Percentiles rank a stretch among this genome's conserved stretches.
Conservation (phyloP, 345 rosid species). For the Eucalyptus coolabah region DNA sequence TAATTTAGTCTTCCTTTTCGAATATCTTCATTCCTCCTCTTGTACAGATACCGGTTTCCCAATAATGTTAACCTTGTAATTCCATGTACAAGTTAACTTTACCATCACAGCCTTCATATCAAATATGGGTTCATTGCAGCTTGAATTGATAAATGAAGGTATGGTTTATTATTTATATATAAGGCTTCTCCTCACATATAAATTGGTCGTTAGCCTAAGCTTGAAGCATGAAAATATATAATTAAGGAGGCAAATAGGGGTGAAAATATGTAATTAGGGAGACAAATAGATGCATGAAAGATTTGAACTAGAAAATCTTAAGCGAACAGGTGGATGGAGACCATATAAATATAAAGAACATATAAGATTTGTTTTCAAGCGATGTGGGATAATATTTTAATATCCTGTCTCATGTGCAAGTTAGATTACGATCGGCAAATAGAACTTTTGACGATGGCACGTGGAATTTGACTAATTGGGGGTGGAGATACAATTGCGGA, state of each 20-base stretch:
- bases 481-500: too few species aligned
- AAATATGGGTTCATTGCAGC: neutral
- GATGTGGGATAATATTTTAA: too few species aligned
- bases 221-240: fast-evolving
- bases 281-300: fast-evolving
- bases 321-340: too few species aligned
- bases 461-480: too few species aligned
- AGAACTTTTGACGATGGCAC: too few species aligned
- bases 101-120: neutral
- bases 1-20: neutral
- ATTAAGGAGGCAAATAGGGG: fast-evolving
- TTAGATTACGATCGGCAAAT: fast-evolving
- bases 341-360: too few species aligned
- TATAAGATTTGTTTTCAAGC: fast-evolving
- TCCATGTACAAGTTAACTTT: neutral
- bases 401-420: too few species aligned
- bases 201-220: too few species aligned
- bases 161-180: too few species aligned
- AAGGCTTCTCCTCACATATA: fast-evolving
- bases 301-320: too few species aligned
- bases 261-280: too few species aligned
- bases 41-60: neutral
- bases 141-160: too few species aligned
- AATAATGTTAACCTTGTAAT: neutral
- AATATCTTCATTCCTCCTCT: neutral